Conservation (phyloP, 768 basidiomycete genomes). For the Suillus subaureus region DNA sequence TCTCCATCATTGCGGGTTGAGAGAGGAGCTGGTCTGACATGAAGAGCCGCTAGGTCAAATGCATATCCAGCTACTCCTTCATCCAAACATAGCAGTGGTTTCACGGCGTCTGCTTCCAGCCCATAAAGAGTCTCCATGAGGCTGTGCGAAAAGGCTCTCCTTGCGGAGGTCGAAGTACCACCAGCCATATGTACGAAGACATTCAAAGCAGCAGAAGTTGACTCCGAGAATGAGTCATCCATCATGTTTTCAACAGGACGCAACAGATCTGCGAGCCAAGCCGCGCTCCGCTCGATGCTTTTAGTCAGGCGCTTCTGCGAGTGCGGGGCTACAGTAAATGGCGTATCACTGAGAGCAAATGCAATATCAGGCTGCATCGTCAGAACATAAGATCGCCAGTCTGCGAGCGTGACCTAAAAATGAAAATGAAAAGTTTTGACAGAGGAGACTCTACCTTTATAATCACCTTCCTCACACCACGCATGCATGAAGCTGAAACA, state of each 20-base stretch:
- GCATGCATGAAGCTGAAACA: slow-evolving; percentile 57
- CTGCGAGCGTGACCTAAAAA: slow-evolving; percentile 51
- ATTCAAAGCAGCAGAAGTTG: slow-evolving; percentile 29
- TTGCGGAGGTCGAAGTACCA: slow-evolving; percentile 52
- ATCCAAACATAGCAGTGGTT: slow-evolving; percentile 59
- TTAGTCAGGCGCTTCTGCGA: slow-evolving; percentile 82
- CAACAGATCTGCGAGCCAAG: slow-evolving; percentile 66
- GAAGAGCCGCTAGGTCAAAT: slow-evolving; percentile 63
- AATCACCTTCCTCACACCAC: slow-evolving; percentile 72
- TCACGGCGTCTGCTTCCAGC: slow-evolving; percentile 53
- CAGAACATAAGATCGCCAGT: slow-evolving; percentile 58
- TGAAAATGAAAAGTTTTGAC: slow-evolving; percentile 4
- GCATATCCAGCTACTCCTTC: slow-evolving; percentile 71
- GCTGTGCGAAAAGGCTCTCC: slow-evolving; percentile 61
- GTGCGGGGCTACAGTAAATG: slow-evolving; percentile 62
- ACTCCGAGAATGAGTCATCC: neutral
- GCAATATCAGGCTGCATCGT: slow-evolving; percentile 68
- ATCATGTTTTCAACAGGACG: slow-evolving; percentile 25
- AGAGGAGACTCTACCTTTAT: slow-evolving; percentile 5
- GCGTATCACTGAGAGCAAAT: slow-evolving; percentile 70
- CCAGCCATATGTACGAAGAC: slow-evolving; percentile 77
- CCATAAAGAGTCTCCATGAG: slow-evolving; percentile 60
- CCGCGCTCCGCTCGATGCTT: slow-evolving; percentile 66
- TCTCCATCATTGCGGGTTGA: neutral
- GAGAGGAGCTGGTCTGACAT: slow-evolving; percentile 20